Percentiles rank a stretch among this genome's conserved stretches.
phyloP scores from a whole-genome alignment of 1,139 yeast species.

The Pichia sp. region DNA sequence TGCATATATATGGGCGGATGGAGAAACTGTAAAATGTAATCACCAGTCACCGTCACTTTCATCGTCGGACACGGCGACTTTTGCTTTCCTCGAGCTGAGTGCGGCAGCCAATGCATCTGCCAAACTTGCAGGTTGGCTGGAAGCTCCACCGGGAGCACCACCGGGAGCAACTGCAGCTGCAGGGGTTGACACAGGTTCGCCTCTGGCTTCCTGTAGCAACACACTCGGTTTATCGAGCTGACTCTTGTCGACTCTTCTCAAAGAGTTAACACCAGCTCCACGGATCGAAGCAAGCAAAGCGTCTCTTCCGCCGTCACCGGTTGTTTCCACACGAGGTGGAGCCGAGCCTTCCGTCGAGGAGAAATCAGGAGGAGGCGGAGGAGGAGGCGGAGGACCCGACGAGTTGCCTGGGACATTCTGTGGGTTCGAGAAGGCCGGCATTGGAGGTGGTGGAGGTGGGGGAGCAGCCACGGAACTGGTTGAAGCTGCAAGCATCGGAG shows the following conservation, averaged over 20 bases:
- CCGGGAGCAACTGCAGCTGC: slow-evolving; percentile 30
- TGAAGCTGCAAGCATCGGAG: slow-evolving; percentile 27
- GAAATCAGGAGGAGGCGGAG: slow-evolving; percentile 27
- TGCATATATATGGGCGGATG: not conserved
- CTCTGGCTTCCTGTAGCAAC: slow-evolving; percentile 65
- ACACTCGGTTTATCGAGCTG: slow-evolving; percentile 78
- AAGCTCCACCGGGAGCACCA: slow-evolving; percentile 38
- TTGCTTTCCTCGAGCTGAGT: slow-evolving; percentile 71
- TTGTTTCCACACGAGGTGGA: slow-evolving; percentile 29
- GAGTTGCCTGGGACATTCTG: not conserved
- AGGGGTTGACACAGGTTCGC: slow-evolving; percentile 41
- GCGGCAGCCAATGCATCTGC: slow-evolving; percentile 64
- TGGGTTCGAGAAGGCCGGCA: slow-evolving; percentile 17
- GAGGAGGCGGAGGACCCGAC: slow-evolving; percentile 2
- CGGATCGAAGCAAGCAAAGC: slow-evolving; percentile 86
- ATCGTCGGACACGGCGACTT: slow-evolving; percentile 80
- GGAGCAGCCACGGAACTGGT: slow-evolving; percentile 15
- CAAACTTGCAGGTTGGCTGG: slow-evolving; percentile 53
- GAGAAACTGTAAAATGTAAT: slow-evolving; percentile 28
- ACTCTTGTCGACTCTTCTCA: slow-evolving; percentile 76
- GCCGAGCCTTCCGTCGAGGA: slow-evolving; percentile 19
- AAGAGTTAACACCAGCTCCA: slow-evolving; percentile 63
- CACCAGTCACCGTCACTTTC: slow-evolving; percentile 69
- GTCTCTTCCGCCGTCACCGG: slow-evolving; percentile 56
- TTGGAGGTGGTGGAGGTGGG: slow-evolving; percentile 25